phyloP scores from a whole-genome alignment of 2,329 filamentous ascomycete genomes.

The Hypomyces rosellus region DNA sequence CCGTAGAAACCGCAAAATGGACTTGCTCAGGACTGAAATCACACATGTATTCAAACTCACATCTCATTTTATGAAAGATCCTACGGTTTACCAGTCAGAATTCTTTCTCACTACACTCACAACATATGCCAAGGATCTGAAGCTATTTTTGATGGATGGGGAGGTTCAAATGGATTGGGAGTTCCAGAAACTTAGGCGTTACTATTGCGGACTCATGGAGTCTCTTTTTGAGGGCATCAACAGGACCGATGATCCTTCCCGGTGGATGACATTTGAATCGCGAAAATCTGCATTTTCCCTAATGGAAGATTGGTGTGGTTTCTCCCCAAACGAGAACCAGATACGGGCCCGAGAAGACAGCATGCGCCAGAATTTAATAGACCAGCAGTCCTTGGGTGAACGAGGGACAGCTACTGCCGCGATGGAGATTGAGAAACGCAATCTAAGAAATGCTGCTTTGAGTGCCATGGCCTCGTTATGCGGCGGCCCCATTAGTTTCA shows the following conservation, averaged over 20 bases:
- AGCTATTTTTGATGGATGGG: constrained; percentile 88
- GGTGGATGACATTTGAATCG: constrained; percentile 97
- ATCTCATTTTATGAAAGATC: constrained; percentile 75
- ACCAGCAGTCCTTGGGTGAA: constrained; percentile 70
- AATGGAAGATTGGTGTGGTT: constrained; percentile 99
- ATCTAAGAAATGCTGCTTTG: constrained; percentile 80
- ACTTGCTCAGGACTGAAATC: constrained; percentile 84
- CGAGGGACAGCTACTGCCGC: constrained; percentile 75
- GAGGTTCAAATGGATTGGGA: constrained; percentile 94
- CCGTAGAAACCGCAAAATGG: constrained; percentile 74
- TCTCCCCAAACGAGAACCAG: constrained; percentile 82
- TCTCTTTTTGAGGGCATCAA: constrained; percentile 90
- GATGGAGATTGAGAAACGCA: constrained; percentile 95
- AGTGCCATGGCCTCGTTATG: constrained; percentile 95
- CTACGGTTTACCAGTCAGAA: constrained; percentile 75
- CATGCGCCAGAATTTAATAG: constrained; percentile 78
- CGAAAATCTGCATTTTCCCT: constrained; percentile 90
- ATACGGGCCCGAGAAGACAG: constrained; percentile 77
- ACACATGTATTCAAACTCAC: constrained; percentile 95
- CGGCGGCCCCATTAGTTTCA: constrained; percentile 76
- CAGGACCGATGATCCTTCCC: constrained; percentile 71
- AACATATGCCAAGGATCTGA: constrained; percentile 83
- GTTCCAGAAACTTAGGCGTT: constrained; percentile 82
- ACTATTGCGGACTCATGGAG: constrained; percentile 92
- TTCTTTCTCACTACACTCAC: constrained; percentile 88